Evolutionary conservation across 129 eudicot species (phyloP), one percentile per base, ranked within the genome.

Genomic region (Gnaphalium uliginosum): DNA sequence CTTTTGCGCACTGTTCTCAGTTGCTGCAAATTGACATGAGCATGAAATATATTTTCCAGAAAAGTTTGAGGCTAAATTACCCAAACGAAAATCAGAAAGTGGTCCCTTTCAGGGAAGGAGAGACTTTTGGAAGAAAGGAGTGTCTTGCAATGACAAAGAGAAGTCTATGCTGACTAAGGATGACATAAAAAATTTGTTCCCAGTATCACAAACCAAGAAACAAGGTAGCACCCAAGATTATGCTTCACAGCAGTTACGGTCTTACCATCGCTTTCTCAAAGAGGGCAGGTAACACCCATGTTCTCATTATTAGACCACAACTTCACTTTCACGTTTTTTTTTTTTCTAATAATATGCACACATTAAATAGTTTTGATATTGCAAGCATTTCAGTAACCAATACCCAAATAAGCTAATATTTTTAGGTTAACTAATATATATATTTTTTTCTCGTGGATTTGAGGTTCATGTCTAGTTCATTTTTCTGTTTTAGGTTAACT

Each of bases 241-340:
- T 86, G 54, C 82, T 76, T 79, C 90, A 67, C 81, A 79, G 50
- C 84, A 88, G 71, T 80, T 86, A 76, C 89, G 92, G 68, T 85
- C 83, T 75, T 95, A 95, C 82, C 74, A 86, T 65, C 88, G 85
- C 35, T 82, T 87, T 63, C 78, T 95, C 37, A 89, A 82, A 87
- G 90, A 83, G 69, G 97, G 96, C 60, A 91, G 99, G 98, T 95
- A 87, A 39, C 46, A 39, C 46, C 46, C 46, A 39, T 39, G 14
- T 39, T 10, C 46, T 39, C 46, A 39, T 39, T 0, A 39, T 59
- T 18, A 60, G 59, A 4, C 29, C 27, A 6, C 15, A 18, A 37
- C 18, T n/a, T 37, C 17, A n/a, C 50, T 18, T 21, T 57, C 26
- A 58, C 43, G 18, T 51, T 64, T 30, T 30, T 30, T 29, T 30